phyloP scores from a whole-genome alignment of 225 moss, liverwort and hornwort genomes.

The Sphagnum contortum region DNA sequence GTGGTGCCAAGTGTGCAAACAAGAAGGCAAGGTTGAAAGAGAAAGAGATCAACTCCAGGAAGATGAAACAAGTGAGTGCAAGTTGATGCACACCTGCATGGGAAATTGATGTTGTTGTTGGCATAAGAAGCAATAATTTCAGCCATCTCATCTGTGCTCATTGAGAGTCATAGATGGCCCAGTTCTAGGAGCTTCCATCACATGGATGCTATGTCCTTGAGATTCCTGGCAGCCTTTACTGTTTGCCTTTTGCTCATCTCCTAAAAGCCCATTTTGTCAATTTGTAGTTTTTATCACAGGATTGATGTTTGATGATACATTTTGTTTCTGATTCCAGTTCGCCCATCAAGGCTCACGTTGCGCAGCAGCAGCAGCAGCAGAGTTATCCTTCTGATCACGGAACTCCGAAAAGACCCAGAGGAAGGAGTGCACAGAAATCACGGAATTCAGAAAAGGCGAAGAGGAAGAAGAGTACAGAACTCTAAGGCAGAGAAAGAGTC shows the following conservation, averaged over 20 bases:
- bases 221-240: conserved; percentile 41
- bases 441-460: no score
- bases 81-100: conserved; percentile 41
- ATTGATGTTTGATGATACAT: conserved; percentile 77
- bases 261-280: conserved; percentile 70
- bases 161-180: conserved; percentile 84
- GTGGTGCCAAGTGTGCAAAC: conserved; percentile 62
- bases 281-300: conserved; percentile 86
- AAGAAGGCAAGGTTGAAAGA: conserved; percentile 10
- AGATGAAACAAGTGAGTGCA: no score
- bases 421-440: no score
- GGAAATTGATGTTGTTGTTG: conserved; percentile 32
- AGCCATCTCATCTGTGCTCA: conserved; percentile 74
- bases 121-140: conserved; percentile 65
- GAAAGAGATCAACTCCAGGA: no score
- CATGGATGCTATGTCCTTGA: conserved; percentile 63
- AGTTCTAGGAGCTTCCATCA: conserved; percentile 86
- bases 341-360: conserved; percentile 9
- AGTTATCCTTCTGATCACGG: no score
- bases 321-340: conserved; percentile 69
- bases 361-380: no score
- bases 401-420: no score
- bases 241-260: conserved; percentile 71
- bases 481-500: no score
- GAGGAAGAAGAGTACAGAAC: no score